Conservation (phyloP, 2,329 filamentous ascomycete species). For the Berkeleyomyces rouxiae region DNA sequence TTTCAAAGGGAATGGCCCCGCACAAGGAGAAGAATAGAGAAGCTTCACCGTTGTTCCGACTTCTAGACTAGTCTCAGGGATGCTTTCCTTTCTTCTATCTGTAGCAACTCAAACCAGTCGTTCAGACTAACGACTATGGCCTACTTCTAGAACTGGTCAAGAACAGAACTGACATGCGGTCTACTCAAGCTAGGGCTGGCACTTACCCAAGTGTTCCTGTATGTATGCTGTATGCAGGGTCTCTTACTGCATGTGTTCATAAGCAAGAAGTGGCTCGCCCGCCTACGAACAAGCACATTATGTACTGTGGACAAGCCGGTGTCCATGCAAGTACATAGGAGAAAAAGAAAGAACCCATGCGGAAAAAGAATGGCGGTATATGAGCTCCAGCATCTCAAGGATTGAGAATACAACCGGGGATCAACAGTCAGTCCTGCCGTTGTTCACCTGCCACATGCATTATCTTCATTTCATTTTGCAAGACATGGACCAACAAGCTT, state of each 20-base stretch:
- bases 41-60: neutral
- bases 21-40: too few species aligned
- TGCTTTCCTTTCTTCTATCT: neutral
- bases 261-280: neutral
- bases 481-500: too few species aligned
- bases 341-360: neutral
- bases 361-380: neutral
- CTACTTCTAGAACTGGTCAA: neutral
- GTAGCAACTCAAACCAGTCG: neutral
- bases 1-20: too few species aligned
- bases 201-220: neutral
- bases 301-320: too few species aligned
- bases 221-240: neutral
- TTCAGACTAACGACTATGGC: neutral
- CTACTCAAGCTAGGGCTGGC: neutral
- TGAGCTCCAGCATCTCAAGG: neutral
- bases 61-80: neutral
- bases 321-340: neutral
- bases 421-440: too few species aligned
- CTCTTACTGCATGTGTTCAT: neutral
- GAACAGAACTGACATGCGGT: neutral
- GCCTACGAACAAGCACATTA: too few species aligned
- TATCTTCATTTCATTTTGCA: too few species aligned
- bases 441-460: too few species aligned
- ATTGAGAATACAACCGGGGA: too few species aligned